These are phyloP conservation scores for Stentor coeruleus DNA, from an alignment of 73 alveolate species.

Conservation along the genomic window DNA sequence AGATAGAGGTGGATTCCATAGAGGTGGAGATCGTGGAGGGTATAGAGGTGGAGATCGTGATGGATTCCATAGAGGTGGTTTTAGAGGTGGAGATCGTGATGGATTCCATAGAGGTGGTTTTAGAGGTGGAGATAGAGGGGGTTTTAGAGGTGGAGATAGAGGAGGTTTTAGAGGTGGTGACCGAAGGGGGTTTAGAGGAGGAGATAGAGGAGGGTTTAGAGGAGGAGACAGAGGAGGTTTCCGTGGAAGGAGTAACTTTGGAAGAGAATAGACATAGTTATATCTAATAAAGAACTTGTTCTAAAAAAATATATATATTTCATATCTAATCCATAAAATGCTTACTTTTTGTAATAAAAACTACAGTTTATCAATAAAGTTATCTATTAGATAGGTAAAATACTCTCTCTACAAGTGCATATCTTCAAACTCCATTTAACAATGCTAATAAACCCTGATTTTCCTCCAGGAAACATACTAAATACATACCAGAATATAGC, in stretches of 20 bases:
- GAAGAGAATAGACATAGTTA: no score
- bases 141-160: no score
- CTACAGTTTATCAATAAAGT: no score
- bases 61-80: neutral
- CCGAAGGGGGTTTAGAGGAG: no score
- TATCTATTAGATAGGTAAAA: neutral
- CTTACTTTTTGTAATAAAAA: no score
- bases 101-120: neutral
- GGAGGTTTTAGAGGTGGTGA: no score
- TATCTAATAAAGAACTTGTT: no score
- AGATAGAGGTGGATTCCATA: conserved; percentile 21
- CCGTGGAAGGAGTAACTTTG: no score
- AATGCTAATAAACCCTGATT: neutral
- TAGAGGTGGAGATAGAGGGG: neutral
- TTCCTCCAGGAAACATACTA: conserved; percentile 29
- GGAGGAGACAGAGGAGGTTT: no score
- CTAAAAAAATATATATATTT: no score
- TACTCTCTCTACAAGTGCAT: neutral
- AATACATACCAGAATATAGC: conserved; percentile 3
- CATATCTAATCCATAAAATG: no score
- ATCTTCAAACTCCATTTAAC: neutral
- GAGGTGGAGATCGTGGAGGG: neutral
- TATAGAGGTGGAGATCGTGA: neutral
- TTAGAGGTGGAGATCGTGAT: neutral
- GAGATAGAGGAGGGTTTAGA: no score